Evolutionary conservation across 176 grass and related monocot genomes (phyloP).

Genomic region (Cenchrus americanus): DNA sequence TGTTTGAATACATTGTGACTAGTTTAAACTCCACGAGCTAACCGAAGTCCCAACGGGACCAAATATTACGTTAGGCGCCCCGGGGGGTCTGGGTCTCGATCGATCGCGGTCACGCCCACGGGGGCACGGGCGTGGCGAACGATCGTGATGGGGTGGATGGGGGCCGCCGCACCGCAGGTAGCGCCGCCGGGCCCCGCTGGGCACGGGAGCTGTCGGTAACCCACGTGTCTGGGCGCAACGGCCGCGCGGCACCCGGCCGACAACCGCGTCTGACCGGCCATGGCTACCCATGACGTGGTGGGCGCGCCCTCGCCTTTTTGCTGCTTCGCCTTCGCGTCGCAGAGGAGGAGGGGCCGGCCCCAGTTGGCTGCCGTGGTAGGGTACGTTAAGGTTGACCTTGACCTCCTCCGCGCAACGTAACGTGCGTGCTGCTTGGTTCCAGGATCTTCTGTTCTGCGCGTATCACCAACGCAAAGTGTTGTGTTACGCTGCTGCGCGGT

Average conservation of each 20-base stretch:
- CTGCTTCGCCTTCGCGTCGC: too few relatives aligned
- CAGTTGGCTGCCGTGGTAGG: background rate
- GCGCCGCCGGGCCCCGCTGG: constrained; percentile 29
- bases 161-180: too few relatives aligned
- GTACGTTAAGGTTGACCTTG: constrained; percentile 43
- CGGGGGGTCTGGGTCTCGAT: too few relatives aligned
- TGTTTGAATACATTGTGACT: too few relatives aligned
- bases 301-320: background rate
- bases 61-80: too few relatives aligned
- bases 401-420: background rate
- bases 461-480: background rate
- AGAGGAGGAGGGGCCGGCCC: too few relatives aligned
- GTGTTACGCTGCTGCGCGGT: too few relatives aligned
- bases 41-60: too few relatives aligned
- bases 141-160: too few relatives aligned
- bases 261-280: constrained; percentile 52
- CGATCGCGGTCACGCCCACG: too few relatives aligned
- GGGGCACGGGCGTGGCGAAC: too few relatives aligned
- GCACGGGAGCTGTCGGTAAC: constrained; percentile 50
- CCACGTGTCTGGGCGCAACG: constrained; percentile 17
- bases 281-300: constrained; percentile 60
- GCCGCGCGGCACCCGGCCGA: constrained; percentile 2
- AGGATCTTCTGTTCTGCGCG: background rate
- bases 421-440: background rate
- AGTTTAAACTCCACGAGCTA: too few relatives aligned